Evolutionary conservation across 2,329 filamentous ascomycete species (phyloP).

Genomic region (Aspergillaceae sp.): DNA sequence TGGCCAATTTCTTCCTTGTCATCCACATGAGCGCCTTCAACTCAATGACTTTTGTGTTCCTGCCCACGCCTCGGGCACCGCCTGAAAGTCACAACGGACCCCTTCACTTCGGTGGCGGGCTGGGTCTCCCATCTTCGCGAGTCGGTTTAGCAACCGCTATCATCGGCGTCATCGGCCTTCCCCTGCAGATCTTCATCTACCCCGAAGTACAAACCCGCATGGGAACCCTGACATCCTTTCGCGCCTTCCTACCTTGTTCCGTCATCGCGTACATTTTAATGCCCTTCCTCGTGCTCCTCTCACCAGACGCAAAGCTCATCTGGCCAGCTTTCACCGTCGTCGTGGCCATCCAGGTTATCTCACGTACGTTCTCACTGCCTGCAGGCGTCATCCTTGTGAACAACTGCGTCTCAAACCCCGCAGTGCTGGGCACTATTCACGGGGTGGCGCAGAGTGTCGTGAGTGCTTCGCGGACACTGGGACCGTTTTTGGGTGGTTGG

Average conservation of each 20-base stretch:
- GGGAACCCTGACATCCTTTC: slow-evolving; percentile 61
- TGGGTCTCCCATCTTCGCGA: slow-evolving; percentile 61
- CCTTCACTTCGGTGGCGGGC: slow-evolving; percentile 58
- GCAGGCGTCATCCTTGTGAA: slow-evolving; percentile 53
- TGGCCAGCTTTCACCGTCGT: slow-evolving; percentile 60
- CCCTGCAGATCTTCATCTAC: slow-evolving; percentile 63
- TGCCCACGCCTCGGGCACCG: slow-evolving; percentile 58
- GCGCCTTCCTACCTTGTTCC: slow-evolving; percentile 60
- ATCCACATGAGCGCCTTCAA: slow-evolving; percentile 70
- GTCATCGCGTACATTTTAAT: slow-evolving; percentile 60
- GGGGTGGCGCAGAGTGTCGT: slow-evolving; percentile 50
- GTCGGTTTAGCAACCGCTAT: slow-evolving; percentile 73
- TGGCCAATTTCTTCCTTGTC: slow-evolving; percentile 60
- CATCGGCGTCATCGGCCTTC: slow-evolving; percentile 66
- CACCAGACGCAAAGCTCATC: slow-evolving; percentile 45
- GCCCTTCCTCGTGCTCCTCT: slow-evolving; percentile 63
- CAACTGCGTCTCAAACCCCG: slow-evolving; percentile 50
- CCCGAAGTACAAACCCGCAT: slow-evolving; percentile 57
- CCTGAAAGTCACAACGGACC: slow-evolving; percentile 30
- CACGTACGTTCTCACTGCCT: slow-evolving; percentile 60
- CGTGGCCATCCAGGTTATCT: slow-evolving; percentile 60
- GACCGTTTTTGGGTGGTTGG: slow-evolving; percentile 48
- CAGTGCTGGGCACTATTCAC: slow-evolving; percentile 50
- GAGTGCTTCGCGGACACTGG: slow-evolving; percentile 47
- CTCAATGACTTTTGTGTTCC: slow-evolving; percentile 66